Conservation (phyloP, 2,329 filamentous ascomycete species). For the Trichoderma hamatum region DNA sequence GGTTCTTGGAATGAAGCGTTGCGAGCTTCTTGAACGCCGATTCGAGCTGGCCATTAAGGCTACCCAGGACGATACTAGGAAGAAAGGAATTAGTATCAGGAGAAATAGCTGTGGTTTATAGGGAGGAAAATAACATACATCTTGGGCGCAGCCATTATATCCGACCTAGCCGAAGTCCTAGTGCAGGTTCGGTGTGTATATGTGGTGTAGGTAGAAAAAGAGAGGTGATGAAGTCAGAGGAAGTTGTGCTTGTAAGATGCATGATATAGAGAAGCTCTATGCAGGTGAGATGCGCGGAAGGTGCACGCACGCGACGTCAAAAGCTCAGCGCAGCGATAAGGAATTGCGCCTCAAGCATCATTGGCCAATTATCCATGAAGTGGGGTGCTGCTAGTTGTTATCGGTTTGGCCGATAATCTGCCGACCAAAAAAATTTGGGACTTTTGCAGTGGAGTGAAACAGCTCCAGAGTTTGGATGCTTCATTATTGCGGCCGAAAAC, state of each 20-base stretch:
- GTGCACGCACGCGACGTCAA: conserved; percentile 21
- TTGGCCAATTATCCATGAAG: conserved; percentile 36
- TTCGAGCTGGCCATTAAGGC: conserved; percentile 76
- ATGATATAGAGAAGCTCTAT: conserved; percentile 18
- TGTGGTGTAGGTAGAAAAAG: not conserved
- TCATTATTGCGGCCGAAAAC: conserved; percentile 32
- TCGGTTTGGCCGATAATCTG: conserved; percentile 41
- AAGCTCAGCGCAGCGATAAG: conserved; percentile 35
- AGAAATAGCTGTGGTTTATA: not conserved
- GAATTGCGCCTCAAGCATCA: conserved; percentile 38
- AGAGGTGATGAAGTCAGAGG: not conserved
- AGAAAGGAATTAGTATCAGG: conserved; percentile 1
- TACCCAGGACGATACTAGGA: conserved; percentile 77
- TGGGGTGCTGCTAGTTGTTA: conserved; percentile 35
- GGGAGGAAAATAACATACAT: conserved; percentile 43
- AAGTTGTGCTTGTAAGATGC: conserved; percentile 1
- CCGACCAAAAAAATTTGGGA: conserved; percentile 41
- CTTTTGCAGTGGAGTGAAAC: conserved; percentile 37
- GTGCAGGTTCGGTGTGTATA: not conserved
- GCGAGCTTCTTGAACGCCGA: conserved; percentile 78
- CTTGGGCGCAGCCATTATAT: conserved; percentile 51
- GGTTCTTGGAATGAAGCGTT: conserved; percentile 81
- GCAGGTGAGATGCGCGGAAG: conserved; percentile 17
- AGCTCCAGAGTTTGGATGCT: conserved; percentile 31
- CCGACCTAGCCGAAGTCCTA: not conserved